These are phyloP conservation scores for Kwoniella europaea DNA, from an alignment of 768 basidiomycete species.

Conservation along the genomic window DNA sequence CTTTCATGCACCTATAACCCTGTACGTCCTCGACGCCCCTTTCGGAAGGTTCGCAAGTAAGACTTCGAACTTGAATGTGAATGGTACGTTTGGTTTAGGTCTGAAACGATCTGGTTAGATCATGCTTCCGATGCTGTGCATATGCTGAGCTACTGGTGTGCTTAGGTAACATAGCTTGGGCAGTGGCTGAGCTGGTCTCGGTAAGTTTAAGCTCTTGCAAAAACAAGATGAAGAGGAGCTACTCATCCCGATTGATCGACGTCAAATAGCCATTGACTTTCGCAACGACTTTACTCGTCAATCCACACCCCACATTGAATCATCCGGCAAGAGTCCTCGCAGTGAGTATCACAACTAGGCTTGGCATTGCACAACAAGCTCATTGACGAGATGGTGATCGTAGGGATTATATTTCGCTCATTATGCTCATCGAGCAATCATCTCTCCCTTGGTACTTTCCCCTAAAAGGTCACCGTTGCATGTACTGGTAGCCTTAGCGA, in stretches of 20 bases:
- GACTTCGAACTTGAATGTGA: slow-evolving; percentile 63
- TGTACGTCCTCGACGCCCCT: slow-evolving; percentile 71
- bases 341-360: slow-evolving; percentile 23
- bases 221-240: not conserved
- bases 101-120: too few relatives aligned
- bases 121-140: not conserved
- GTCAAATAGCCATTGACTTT: slow-evolving; percentile 46
- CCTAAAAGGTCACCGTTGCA: slow-evolving; percentile 74
- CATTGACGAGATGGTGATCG: not conserved
- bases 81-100: slow-evolving; percentile 59
- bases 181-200: slow-evolving; percentile 52
- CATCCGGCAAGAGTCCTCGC: slow-evolving; percentile 28
- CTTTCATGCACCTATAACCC: slow-evolving; percentile 51
- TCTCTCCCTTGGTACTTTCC: slow-evolving; percentile 80
- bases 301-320: slow-evolving; percentile 21
- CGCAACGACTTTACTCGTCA: slow-evolving; percentile 31
- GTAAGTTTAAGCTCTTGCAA: slow-evolving; percentile 29
- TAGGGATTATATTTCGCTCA: slow-evolving; percentile 69
- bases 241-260: not conserved
- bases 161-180: slow-evolving; percentile 54
- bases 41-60: slow-evolving; percentile 75
- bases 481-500: slow-evolving; percentile 67
- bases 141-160: not conserved
- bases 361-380: not conserved
- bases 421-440: slow-evolving; percentile 79